Percentiles rank a stretch among this genome's conserved stretches.
phyloP scores from a whole-genome alignment of 331 rosid species.

The Quercus lobata region DNA sequence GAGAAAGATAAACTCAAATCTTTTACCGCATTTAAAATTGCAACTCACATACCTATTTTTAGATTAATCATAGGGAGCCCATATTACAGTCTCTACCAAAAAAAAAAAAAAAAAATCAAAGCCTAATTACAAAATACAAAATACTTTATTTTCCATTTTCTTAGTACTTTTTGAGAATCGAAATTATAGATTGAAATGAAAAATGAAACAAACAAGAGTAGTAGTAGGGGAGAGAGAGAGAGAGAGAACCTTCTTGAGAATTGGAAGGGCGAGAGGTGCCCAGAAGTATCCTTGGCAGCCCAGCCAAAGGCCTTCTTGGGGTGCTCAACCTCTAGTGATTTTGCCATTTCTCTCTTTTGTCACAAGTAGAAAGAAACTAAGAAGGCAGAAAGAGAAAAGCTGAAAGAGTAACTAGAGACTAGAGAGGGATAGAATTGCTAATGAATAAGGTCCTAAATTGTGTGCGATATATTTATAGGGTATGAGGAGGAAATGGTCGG shows the following conservation, averaged over 20 bases:
- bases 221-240: not conserved
- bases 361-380: too few species aligned
- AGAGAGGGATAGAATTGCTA: too few species aligned
- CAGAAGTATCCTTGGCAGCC: slow-evolving; percentile 55
- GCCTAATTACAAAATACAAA: too few species aligned
- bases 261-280: slow-evolving; percentile 45
- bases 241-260: slow-evolving; percentile 37
- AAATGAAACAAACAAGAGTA: not conserved
- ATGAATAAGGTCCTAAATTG: not conserved
- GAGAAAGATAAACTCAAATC: too few species aligned
- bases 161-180: not conserved
- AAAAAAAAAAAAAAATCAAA: too few species aligned
- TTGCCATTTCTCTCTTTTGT: not conserved
- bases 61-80: too few species aligned
- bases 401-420: too few species aligned
- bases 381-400: too few species aligned
- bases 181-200: not conserved
- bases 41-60: too few species aligned
- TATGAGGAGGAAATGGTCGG: not conserved
- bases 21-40: too few species aligned
- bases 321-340: slow-evolving; percentile 17
- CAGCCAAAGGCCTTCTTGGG: slow-evolving; percentile 34
- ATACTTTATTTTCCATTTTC: too few species aligned
- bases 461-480: not conserved
- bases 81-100: too few species aligned